phyloP scores from a whole-genome alignment of 2,329 filamentous ascomycete species.

The Neofusicoccum laricinum region DNA sequence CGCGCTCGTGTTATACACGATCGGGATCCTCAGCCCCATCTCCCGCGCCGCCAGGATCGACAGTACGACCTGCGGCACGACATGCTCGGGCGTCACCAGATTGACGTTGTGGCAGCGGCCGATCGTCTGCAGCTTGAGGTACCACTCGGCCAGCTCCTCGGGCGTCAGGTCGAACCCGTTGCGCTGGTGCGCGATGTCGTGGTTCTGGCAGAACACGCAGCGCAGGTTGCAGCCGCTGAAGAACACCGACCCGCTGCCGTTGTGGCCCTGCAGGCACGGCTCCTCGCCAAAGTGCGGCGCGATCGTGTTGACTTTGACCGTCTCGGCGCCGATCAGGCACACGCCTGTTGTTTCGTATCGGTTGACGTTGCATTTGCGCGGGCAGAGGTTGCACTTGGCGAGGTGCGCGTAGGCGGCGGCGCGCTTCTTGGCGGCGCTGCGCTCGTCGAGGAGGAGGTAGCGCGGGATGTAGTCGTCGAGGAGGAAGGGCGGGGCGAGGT shows the following conservation, averaged over 20 bases:
- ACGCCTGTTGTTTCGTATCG: conserved; percentile 75
- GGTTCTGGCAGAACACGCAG: conserved; percentile 77
- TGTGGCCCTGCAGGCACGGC: conserved; percentile 77
- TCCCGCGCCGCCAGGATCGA: conserved; percentile 72
- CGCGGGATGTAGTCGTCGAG: conserved; percentile 71
- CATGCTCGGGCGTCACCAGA: conserved; percentile 80
- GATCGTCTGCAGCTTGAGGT: conserved; percentile 74
- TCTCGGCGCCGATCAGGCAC: conserved; percentile 71
- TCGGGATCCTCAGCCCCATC: conserved; percentile 66
- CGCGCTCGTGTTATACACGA: conserved; percentile 82
- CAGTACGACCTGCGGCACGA: conserved; percentile 77
- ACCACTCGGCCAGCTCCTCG: conserved; percentile 78
- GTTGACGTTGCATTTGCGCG: conserved; percentile 73
- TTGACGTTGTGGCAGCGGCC: conserved; percentile 90
- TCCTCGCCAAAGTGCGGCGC: conserved; percentile 85
- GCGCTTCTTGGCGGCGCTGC: conserved; percentile 70
- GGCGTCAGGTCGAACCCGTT: conserved; percentile 77
- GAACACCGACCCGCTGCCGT: conserved; percentile 77
- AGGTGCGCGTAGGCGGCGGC: conserved; percentile 72
- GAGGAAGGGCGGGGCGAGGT: conserved; percentile 64
- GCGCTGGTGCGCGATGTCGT: conserved; percentile 78
- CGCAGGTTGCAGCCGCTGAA: conserved; percentile 74
- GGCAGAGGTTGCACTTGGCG: conserved; percentile 76
- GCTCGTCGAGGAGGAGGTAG: conserved; percentile 65
- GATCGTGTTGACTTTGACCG: conserved; percentile 77